These are phyloP conservation scores for Tetrastigma voinierianum DNA, from an alignment of 164 flowering plant genomes.

Conservation along the genomic window DNA sequence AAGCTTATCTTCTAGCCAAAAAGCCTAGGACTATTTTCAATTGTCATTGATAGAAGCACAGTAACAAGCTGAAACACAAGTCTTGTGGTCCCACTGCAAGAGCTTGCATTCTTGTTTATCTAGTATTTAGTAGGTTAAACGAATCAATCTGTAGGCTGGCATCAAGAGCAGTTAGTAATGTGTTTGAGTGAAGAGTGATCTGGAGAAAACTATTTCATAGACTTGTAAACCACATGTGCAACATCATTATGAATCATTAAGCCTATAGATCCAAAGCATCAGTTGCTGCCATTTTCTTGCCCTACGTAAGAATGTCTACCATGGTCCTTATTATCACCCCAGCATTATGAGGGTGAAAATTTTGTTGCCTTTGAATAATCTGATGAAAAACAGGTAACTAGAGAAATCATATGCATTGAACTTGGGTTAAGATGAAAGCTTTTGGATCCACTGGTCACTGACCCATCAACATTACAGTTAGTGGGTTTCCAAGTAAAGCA, in stretches of 20 bases:
- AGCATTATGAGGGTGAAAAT: too few species aligned
- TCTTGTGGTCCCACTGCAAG: conserved; percentile 51
- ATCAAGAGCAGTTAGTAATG: conserved; percentile 38
- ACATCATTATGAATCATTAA: conserved; percentile 23
- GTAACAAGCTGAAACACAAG: conserved; percentile 18
- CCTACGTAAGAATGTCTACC: neutral
- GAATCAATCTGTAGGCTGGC: conserved; percentile 80
- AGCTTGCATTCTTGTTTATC: conserved; percentile 83
- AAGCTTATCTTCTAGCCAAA: conserved; percentile 56
- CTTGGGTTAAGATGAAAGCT: too few species aligned
- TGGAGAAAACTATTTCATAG: conserved; percentile 31
- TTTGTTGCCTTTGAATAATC: too few species aligned
- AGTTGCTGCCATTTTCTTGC: conserved; percentile 5
- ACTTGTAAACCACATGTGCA: conserved; percentile 30
- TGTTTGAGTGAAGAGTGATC: conserved; percentile 23
- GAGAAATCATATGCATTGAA: too few species aligned
- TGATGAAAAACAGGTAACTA: too few species aligned
- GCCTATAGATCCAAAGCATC: conserved; percentile 11
- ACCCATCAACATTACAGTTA: too few species aligned
- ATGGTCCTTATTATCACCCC: too few species aligned
- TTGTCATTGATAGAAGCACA: conserved; percentile 46
- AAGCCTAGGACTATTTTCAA: conserved; percentile 71
- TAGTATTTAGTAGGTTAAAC: conserved; percentile 84
- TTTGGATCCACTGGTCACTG: too few species aligned
- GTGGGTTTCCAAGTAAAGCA: too few species aligned